Base-by-base conservation (phyloP, 176 grass and related monocot species). In the Panicum miliaceum region DNA sequence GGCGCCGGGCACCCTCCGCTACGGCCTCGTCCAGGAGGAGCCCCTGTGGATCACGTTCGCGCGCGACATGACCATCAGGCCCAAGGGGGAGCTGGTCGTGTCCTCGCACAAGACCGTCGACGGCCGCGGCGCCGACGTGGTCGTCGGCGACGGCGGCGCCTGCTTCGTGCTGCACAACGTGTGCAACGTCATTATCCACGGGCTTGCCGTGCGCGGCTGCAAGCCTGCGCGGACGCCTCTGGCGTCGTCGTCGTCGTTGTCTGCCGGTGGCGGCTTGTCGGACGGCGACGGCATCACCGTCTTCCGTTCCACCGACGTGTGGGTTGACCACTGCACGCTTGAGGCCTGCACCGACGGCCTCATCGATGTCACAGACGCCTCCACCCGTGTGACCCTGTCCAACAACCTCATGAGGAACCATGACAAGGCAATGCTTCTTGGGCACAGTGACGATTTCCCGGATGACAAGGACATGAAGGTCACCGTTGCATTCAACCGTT, bases 41-140 rank as follows among this genome's bases (percentile, higher is more conserved):
- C 83, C 86, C 16, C 79, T 92, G 2, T 92, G 90, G 90, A 84
- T 92, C 73, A 62, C 86, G 15, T 89, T 89, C 79, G n/a, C 60
- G 6, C 11, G 32, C 20, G 74, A 84, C 82, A 92, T 89, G 87
- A 76, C 72, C 8, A 92, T 92, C 76, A 29, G 18, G 6, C 74
- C 85, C 0, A 46, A 61, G 37, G 23, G 42, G 25, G 74, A 80
- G 73, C 79, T 92, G 12, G 14, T 86, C 20, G 81, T 89, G 27
- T 34, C 42, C 60, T 83, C 83, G 5, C 8, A 79, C 78, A 92
- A 92, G 83, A 92, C 90, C 29, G 41, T 92, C 19, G 90, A 92
- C 15, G 86, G 87, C 23, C 79, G 90, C 19, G 90, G 90, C 16
- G 79, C 83, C n/a, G 37, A 25, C 38, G 83, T 89, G 19, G 56